Percentiles rank a stretch among this genome's conserved stretches.
Conservation (phyloP, 495 filamentous ascomycete genomes). For the Glonium stellatum region DNA sequence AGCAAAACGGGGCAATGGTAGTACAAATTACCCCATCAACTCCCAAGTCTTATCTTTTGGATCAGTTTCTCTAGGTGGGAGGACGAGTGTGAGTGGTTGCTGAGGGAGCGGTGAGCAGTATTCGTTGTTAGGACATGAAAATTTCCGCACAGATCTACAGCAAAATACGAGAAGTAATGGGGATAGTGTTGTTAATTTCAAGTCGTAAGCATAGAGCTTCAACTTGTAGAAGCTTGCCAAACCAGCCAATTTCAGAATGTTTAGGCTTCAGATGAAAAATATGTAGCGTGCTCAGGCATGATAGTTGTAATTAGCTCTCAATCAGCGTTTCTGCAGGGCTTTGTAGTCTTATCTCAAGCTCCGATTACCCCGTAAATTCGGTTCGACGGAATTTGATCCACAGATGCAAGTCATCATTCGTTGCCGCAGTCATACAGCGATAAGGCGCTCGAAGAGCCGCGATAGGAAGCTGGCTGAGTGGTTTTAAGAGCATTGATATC, state of each 20-base stretch:
- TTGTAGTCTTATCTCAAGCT: neutral
- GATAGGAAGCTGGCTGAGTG: slow-evolving; percentile 24
- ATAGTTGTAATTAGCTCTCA: neutral
- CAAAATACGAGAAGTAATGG: neutral
- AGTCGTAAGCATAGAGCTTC: neutral
- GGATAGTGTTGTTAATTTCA: neutral
- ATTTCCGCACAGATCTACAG: neutral
- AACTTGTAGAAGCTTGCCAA: too few relatives aligned
- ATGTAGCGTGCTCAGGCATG: neutral
- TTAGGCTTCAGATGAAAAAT: neutral
- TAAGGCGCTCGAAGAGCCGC: slow-evolving; percentile 19
- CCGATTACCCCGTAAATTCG: neutral
- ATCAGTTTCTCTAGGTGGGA: too few relatives aligned
- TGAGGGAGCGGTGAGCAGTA: neutral
- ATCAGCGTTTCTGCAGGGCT: neutral
- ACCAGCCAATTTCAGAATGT: too few relatives aligned
- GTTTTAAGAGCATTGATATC: slow-evolving; percentile 14
- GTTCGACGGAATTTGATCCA: slow-evolving; percentile 4
- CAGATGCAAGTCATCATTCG: slow-evolving; percentile 23
- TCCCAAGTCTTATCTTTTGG: neutral
- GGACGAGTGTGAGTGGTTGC: neutral
- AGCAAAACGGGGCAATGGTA: neutral
- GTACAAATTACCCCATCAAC: neutral
- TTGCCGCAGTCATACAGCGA: neutral
- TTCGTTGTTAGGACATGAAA: neutral